Percentiles rank a stretch among this genome's conserved stretches.
Evolutionary conservation across 2,329 filamentous ascomycete species (phyloP).

Genomic region (Penicillium sp.): DNA sequence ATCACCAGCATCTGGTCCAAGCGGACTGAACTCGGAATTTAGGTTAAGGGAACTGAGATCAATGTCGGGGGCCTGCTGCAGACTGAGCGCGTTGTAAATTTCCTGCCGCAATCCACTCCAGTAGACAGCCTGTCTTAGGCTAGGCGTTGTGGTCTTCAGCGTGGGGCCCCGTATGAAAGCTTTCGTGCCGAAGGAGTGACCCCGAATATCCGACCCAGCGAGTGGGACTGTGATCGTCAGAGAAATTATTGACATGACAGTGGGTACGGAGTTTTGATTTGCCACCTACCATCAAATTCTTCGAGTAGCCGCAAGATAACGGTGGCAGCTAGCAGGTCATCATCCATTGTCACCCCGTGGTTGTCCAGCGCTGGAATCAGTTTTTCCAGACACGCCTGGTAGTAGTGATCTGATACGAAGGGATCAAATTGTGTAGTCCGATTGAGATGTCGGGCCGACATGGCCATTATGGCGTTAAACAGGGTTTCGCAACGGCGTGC

Average conservation of each 20-base stretch:
- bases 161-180: constrained; percentile 26
- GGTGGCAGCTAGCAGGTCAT: constrained; percentile 43
- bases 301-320: constrained; percentile 44
- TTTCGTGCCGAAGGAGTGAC: constrained; percentile 26
- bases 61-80: constrained; percentile 29
- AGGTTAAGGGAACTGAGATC: constrained; percentile 31
- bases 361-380: constrained; percentile 44
- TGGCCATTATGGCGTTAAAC: constrained; percentile 45
- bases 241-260: not conserved
- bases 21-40: constrained; percentile 27
- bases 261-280: not conserved
- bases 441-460: constrained; percentile 46
- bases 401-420: constrained; percentile 45
- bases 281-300: constrained; percentile 41
- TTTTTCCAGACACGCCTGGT: constrained; percentile 43
- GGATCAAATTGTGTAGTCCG: constrained; percentile 42
- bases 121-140: constrained; percentile 27
- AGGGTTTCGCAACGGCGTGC: constrained; percentile 30
- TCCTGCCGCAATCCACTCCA: constrained; percentile 32
- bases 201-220: constrained; percentile 24
- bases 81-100: constrained; percentile 35
- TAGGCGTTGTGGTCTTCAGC: constrained; percentile 27
- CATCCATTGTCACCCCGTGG: constrained; percentile 41
- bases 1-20: constrained; percentile 42
- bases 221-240: constrained; percentile 20